Percentiles rank a stretch among this genome's conserved stretches.
These are phyloP conservation scores for Phytophthora cryptogea DNA, from an alignment of 352 stramenopile genomes.

Conservation along the genomic window DNA sequence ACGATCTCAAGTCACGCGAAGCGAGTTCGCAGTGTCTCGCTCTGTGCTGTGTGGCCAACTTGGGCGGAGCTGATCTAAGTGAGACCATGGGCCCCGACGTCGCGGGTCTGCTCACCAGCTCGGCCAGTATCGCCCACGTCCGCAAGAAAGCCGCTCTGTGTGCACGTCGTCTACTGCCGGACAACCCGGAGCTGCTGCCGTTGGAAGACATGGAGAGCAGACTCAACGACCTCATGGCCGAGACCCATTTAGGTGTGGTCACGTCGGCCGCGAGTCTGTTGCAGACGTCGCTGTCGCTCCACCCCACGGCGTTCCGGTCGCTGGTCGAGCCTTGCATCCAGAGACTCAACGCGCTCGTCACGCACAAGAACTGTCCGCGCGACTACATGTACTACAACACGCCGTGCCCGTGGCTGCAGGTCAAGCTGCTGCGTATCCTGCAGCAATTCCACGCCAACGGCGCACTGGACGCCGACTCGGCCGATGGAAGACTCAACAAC, in stretches of 20 bases:
- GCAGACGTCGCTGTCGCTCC: constrained; percentile 89
- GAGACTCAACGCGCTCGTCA: constrained; percentile 91
- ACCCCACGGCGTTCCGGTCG: constrained; percentile 88
- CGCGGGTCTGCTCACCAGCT: constrained; percentile 91
- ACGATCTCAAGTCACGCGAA: constrained; percentile 92
- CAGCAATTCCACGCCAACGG: constrained; percentile 87
- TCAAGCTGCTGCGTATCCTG: constrained; percentile 92
- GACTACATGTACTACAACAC: constrained; percentile 99
- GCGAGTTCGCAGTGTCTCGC: constrained; percentile 93
- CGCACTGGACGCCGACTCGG: constrained; percentile 52
- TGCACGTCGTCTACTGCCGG: constrained; percentile 92
- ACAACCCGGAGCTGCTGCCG: constrained; percentile 92
- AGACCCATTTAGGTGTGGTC: constrained; percentile 95
- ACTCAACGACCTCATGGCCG: constrained; percentile 84
- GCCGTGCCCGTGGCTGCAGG: constrained; percentile 96
- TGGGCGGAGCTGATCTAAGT: constrained; percentile 94
- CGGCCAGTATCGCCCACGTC: constrained; percentile 92
- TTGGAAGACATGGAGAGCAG: constrained; percentile 76
- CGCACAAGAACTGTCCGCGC: constrained; percentile 92
- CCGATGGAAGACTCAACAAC: constrained; percentile 41
- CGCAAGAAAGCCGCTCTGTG: constrained; percentile 98
- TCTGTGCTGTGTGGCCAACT: constrained; percentile 96
- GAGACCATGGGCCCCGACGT: constrained; percentile 95
- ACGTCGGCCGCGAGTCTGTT: constrained; percentile 93
- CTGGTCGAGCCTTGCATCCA: constrained; percentile 94